phyloP scores from a whole-genome alignment of 139 green algal species.

The Haematococcus sp. region DNA sequence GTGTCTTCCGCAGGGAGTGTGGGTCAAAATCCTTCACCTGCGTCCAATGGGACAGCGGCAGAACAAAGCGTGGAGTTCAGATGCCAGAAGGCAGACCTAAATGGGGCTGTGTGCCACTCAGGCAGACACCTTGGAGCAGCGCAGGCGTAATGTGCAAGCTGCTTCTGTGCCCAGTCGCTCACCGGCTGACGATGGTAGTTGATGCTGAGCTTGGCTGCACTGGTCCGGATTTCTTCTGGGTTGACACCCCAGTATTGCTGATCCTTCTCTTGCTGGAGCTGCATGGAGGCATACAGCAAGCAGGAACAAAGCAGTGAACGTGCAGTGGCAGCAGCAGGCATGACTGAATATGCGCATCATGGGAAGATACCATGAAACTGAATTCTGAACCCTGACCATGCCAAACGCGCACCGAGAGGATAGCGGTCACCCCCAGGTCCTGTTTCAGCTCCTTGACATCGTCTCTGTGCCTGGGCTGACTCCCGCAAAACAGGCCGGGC shows the following conservation, averaged over 20 bases:
- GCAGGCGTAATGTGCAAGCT: background rate
- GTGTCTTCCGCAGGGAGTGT: conserved; percentile 59
- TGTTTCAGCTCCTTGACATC: conserved; percentile 12
- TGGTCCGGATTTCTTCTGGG: conserved; percentile 28
- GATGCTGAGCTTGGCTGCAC: conserved; percentile 45
- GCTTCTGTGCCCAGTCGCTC: background rate
- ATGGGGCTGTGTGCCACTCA: background rate
- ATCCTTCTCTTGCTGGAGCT: conserved; percentile 70
- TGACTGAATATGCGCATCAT: background rate
- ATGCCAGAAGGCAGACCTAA: too few species aligned
- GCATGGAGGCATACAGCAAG: background rate
- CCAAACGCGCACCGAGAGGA: conserved; percentile 18
- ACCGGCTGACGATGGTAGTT: conserved; percentile 53
- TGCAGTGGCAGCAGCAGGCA: background rate
- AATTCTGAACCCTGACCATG: background rate
- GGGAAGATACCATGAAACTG: background rate
- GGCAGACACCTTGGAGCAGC: too few species aligned
- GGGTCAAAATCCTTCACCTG: conserved; percentile 74
- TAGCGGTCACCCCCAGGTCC: conserved; percentile 16
- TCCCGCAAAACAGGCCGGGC: conserved; percentile 53
- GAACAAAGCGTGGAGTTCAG: too few species aligned
- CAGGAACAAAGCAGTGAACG: background rate
- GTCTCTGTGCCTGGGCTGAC: conserved; percentile 48
- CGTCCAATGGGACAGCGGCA: background rate
- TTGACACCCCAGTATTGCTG: conserved; percentile 66